Evolutionary conservation across 2,329 filamentous ascomycete species (phyloP).

Genomic region (Phialocephala sp.): DNA sequence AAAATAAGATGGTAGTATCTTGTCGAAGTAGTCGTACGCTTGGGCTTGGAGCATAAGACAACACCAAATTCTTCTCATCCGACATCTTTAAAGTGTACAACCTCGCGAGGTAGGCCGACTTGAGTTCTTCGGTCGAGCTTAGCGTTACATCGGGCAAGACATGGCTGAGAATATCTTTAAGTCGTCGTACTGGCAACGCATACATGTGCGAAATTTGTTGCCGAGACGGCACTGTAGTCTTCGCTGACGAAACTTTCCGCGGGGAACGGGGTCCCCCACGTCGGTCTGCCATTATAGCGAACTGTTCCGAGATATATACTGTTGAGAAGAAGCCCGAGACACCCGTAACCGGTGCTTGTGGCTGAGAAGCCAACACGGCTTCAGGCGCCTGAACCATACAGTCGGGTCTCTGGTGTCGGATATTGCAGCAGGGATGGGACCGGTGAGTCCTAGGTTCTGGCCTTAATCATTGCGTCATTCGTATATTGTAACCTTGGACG

Average conservation of each 20-base stretch:
- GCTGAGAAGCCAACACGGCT: neutral
- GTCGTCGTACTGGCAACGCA: slow-evolving; percentile 38
- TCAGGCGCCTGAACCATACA: neutral
- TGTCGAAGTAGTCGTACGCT: slow-evolving; percentile 40
- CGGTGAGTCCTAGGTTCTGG: neutral
- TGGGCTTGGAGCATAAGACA: slow-evolving; percentile 39
- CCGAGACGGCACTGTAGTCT: slow-evolving; percentile 33
- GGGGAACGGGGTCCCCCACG: slow-evolving; percentile 4
- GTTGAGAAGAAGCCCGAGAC: neutral
- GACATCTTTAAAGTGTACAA: slow-evolving; percentile 42
- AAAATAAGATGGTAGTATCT: slow-evolving; percentile 39
- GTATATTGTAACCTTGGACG: slow-evolving; percentile 5
- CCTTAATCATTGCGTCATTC: slow-evolving; percentile 1
- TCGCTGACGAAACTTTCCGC: slow-evolving; percentile 35
- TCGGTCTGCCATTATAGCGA: slow-evolving; percentile 6
- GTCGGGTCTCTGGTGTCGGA: neutral
- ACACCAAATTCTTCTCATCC: slow-evolving; percentile 37
- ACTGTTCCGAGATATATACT: neutral
- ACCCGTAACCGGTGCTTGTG: neutral
- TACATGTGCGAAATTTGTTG: slow-evolving; percentile 40
- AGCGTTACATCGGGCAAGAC: slow-evolving; percentile 37
- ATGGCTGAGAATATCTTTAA: slow-evolving; percentile 41
- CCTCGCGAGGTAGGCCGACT: slow-evolving; percentile 41
- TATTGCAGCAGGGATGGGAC: neutral
- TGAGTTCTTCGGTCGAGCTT: slow-evolving; percentile 39